Conservation (phyloP, 2,329 filamentous ascomycete genomes). For the Phyllosticta ampelicida region DNA sequence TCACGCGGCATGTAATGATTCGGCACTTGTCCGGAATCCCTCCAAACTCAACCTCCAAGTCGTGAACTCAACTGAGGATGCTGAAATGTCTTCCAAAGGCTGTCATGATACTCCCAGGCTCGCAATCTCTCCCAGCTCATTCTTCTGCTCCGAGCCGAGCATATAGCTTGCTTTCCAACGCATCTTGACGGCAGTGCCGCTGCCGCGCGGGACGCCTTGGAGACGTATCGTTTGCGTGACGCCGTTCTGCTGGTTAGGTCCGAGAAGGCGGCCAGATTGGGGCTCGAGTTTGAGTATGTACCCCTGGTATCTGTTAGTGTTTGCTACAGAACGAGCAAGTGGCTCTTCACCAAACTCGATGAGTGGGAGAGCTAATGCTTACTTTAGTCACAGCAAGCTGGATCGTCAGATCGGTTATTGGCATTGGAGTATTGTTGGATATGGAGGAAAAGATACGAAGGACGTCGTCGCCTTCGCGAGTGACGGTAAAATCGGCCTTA, state of each 20-base stretch:
- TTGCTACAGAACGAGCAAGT: background rate
- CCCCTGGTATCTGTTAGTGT: conserved; percentile 42
- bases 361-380: background rate
- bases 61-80: background rate
- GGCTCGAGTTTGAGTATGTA: conserved; percentile 73
- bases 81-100: background rate
- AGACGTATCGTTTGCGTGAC: conserved; percentile 75
- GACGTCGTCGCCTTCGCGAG: conserved; percentile 44
- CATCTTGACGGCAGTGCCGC: conserved; percentile 75
- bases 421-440: conserved; percentile 64
- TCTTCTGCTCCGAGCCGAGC: conserved; percentile 49
- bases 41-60: background rate
- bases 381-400: conserved; percentile 92
- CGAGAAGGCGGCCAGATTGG: conserved; percentile 68
- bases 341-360: background rate
- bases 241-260: conserved; percentile 60
- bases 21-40: background rate
- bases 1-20: background rate
- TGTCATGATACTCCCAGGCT: conserved; percentile 52
- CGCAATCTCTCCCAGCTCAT: conserved; percentile 77
- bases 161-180: conserved; percentile 81
- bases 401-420: conserved; percentile 72
- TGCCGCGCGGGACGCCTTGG: conserved; percentile 59
- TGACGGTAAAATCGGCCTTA: conserved; percentile 62
- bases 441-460: conserved; percentile 70